Conservation (phyloP, 2,329 filamentous ascomycete genomes). For the Metarhizium anisopliae region DNA sequence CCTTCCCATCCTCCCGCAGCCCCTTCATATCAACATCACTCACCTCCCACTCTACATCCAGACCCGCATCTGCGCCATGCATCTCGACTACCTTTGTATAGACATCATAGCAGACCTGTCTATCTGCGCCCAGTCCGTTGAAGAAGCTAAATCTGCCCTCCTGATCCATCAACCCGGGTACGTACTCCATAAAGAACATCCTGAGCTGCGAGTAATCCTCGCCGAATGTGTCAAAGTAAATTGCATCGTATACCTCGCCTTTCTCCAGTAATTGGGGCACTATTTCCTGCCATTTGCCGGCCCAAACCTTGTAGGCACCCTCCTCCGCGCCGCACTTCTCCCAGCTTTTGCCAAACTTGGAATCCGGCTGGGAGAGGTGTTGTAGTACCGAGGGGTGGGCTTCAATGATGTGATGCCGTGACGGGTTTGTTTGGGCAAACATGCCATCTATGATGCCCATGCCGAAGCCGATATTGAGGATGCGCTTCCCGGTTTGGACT, state of each 20-base stretch:
- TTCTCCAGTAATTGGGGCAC: constrained; percentile 58
- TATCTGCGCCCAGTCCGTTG: constrained; percentile 85
- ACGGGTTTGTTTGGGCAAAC: constrained; percentile 59
- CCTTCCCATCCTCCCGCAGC: constrained; percentile 56
- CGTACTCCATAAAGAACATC: constrained; percentile 78
- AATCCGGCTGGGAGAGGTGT: constrained; percentile 42
- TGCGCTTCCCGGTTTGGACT: constrained; percentile 44
- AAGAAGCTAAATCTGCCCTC: constrained; percentile 77
- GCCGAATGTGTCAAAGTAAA: constrained; percentile 97
- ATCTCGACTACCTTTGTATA: constrained; percentile 89
- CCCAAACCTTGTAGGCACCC: constrained; percentile 63
- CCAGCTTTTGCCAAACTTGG: constrained; percentile 47
- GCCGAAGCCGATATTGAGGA: constrained; percentile 82
- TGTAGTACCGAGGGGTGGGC: constrained; percentile 70
- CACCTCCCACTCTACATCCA: constrained; percentile 82
- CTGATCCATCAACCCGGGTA: constrained; percentile 67
- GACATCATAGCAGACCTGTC: constrained; percentile 90
- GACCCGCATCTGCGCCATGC: constrained; percentile 78
- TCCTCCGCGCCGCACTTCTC: constrained; percentile 45
- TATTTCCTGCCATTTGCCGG: constrained; percentile 70
- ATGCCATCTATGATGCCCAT: constrained; percentile 83
- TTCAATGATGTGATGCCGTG: constrained; percentile 75
- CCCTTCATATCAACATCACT: constrained; percentile 60
- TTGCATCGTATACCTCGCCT: constrained; percentile 69
- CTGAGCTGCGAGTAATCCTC: constrained; percentile 84